Conservation (phyloP, 257 asterid genomes). For the Rubia yunnanensis region DNA sequence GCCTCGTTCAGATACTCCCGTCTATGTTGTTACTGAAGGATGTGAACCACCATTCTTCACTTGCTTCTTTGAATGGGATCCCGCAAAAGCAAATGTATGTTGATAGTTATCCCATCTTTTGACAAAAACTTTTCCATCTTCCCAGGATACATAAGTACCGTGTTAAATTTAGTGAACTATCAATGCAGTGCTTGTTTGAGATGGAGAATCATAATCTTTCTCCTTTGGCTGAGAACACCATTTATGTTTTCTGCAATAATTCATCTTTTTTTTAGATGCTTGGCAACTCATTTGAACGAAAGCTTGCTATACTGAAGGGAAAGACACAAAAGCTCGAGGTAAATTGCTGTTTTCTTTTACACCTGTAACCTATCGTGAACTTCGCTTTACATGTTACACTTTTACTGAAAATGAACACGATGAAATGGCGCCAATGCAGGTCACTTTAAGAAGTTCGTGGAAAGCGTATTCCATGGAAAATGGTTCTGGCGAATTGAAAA, state of each 20-base stretch:
- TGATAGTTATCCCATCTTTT: background rate
- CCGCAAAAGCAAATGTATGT: constrained; percentile 54
- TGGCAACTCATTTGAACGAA: constrained; percentile 81
- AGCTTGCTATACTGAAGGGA: constrained; percentile 55
- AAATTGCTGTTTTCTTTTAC: constrained; percentile 5
- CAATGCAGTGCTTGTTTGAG: background rate
- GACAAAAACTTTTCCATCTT: background rate
- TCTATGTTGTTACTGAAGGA: constrained; percentile 60
- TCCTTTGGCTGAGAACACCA: background rate
- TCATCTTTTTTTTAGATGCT: constrained; percentile 44
- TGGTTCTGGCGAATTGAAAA: constrained; percentile 12
- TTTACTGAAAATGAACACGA: background rate
- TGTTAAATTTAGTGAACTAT: too few species aligned
- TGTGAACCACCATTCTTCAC: constrained; percentile 76
- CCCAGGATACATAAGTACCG: too few species aligned
- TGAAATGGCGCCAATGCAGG: constrained; percentile 12
- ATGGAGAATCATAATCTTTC: background rate
- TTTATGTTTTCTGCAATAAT: background rate
- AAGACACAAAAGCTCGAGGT: constrained; percentile 23
- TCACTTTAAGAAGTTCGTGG: constrained; percentile 27
- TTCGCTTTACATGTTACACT: background rate
- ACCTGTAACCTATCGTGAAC: background rate
- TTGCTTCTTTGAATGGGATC: constrained; percentile 73
- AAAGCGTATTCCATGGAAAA: constrained; percentile 22
- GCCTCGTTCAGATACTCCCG: constrained; percentile 46